Evolutionary conservation across 1,284 basidiomycete species (phyloP).

Genomic region (Clitocybe nebularis): DNA sequence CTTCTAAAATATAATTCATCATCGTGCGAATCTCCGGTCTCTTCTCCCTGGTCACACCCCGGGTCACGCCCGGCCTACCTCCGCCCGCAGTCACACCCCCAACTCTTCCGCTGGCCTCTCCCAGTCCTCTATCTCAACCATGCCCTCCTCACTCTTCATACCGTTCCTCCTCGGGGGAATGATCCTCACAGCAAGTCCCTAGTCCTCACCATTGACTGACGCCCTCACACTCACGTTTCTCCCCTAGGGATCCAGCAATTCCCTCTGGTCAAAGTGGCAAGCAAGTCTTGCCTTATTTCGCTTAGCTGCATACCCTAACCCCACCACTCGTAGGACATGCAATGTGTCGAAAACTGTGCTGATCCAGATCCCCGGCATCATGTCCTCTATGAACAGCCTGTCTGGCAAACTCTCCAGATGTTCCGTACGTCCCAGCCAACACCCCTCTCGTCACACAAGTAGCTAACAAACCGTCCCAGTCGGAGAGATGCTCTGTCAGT

Average conservation of each 20-base stretch:
- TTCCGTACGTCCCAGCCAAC: constrained; percentile 61
- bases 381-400: constrained; percentile 86
- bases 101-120: constrained; percentile 1
- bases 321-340: constrained; percentile 67
- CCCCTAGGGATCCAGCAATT: constrained; percentile 69
- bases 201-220: no score
- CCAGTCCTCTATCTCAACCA: constrained; percentile 25
- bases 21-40: constrained; percentile 23
- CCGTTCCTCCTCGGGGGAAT: constrained; percentile 64
- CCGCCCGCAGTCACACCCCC: constrained; percentile 10
- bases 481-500: constrained; percentile 89
- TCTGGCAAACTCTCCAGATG: constrained; percentile 94
- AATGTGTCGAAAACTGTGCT: constrained; percentile 89
- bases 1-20: constrained; percentile 17
- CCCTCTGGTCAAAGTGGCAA: constrained; percentile 80
- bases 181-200: constrained; percentile 64
- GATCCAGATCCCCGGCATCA: constrained; percentile 51
- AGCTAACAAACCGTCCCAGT: constrained; percentile 48
- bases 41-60: constrained; percentile 15
- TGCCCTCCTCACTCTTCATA: constrained; percentile 47
- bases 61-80: constrained; percentile 21
- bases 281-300: constrained; percentile 30
- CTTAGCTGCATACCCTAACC: neutral
- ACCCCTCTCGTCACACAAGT: constrained; percentile 18
- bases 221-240: constrained; percentile 4